Base-by-base conservation (phyloP, 768 basidiomycete genomes). In the Tylopilus vinaceipallidus region DNA sequence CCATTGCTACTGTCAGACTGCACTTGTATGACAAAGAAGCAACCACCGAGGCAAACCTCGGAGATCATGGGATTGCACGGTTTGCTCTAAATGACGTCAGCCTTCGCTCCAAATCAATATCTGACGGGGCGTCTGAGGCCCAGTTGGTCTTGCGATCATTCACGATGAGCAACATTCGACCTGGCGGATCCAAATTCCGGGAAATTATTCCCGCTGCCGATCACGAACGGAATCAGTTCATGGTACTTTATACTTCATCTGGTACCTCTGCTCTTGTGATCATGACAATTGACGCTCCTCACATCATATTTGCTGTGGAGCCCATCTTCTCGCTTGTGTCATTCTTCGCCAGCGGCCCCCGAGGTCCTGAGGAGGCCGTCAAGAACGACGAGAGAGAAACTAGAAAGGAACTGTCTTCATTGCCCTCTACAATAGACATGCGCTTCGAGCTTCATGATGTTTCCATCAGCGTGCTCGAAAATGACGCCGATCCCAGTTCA, bases 141-240 rank as follows among this genome's bases (percentile, higher is more conserved):
- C 94, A 97, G 68, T 71, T 98, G 41, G 76, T 93, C 23, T 69
- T 98, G n/a, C 83, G 84, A 58, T 95, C 95, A 0, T 86, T 98
- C 62, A 92, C 92, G 1, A 86, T 98, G 76, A 84, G 80, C 66
- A 95, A 95, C 64, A 98, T 86, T 2, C 78, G 86, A 45, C 80
- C 89, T 0, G 91, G 91, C 7, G 74, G 75, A 40, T 88, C 91
- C 22, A 86, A 80, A 59, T 98, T 94, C 74, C 82, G 94, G 35
- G 95, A 98, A 67, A 94, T 99, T 49, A 90, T 99, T 53, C 95
- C 97, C 12, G 86, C 93, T 6, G 88, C 91, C 13, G 80, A 84
- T 49, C 92, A 97, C 58, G 80, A 86, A 51, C 75, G 89, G 43
- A 94, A 95, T 52, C 92, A 97, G 61, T 87, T 98, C 63, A 97